These are phyloP conservation scores for Boletellus deceptivus DNA, from an alignment of 1,284 basidiomycete genomes.

Conservation along the genomic window DNA sequence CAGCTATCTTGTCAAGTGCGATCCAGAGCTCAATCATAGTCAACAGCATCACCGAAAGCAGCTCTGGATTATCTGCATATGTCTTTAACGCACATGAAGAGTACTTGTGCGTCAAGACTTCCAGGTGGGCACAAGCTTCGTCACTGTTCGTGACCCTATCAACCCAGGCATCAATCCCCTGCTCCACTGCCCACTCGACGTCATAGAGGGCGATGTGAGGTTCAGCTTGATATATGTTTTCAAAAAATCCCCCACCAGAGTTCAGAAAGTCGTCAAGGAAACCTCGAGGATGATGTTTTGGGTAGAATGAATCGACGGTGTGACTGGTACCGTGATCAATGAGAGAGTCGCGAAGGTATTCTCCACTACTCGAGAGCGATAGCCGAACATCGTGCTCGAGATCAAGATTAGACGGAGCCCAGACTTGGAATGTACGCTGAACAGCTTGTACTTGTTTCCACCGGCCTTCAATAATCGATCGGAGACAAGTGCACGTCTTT, in stretches of 20 bases:
- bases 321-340: not conserved
- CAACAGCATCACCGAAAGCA: not conserved
- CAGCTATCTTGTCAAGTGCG: not conserved
- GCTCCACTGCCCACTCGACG: not conserved
- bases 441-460: slow-evolving; percentile 1
- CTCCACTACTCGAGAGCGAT: not conserved
- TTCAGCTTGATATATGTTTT: not conserved
- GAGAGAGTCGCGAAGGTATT: not conserved
- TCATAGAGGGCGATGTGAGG: not conserved
- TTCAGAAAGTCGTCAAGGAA: no score
- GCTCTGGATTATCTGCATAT: not conserved
- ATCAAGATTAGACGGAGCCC: slow-evolving; percentile 26
- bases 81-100: not conserved
- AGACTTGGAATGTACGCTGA: slow-evolving; percentile 16
- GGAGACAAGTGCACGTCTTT: slow-evolving; percentile 1
- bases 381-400: not conserved
- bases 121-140: not conserved
- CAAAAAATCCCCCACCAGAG: not conserved
- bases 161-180: not conserved
- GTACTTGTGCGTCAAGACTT: not conserved
- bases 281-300: slow-evolving; percentile 2
- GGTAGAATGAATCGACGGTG: slow-evolving; percentile 11
- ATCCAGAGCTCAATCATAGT: not conserved
- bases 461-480: slow-evolving; percentile 1
- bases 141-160: not conserved